Evolutionary conservation across 768 basidiomycete species (phyloP), one percentile per base, ranked within the genome.

Genomic region (Dacryopinax primogenitus): DNA sequence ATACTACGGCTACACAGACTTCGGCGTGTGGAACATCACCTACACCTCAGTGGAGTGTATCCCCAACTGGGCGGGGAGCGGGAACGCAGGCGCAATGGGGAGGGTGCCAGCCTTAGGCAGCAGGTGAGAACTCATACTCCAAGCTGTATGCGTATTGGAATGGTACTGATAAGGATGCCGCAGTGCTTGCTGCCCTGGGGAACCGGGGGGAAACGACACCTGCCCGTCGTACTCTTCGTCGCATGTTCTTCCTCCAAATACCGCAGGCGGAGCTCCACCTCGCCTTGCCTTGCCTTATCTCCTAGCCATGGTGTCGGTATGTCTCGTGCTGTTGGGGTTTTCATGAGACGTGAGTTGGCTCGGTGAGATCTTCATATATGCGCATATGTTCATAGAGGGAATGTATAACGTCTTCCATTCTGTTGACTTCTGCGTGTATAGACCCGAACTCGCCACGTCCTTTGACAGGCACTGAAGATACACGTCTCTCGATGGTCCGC

Each of bases 1-100:
- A 63, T 30, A 28, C 62, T 36, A 62, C 26, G 58, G 58, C 4
- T 62, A 47, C 66, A 87, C 86, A n/a, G 90, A 91, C 71, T 92
- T 91, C 77, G 88, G 90, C 62, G 83, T 91, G 21, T 92, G 90
- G 90, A 90, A 90, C 70, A 77, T 89, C 70, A 84, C 80, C 18
- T 91, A 91, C 72, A 74, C 83, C 69, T 78, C 75, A 32, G 83
- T 90, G 11, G 74, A 83, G 33, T 92, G 90, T 70, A 65, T 80
- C 1, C 66, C 77, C 1, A 73, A 81, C 63, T 92, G 90, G 90
- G 74, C 77, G 35, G 90, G 90, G 9, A 79, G 76, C 62, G 78
- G 76, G 21, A 76, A 85, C 65, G 71, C 80, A 16, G 76, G 82
- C 15, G 87, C 88, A 15, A 75, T 91, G 37, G 90, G 90, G 23